A percentile compares a stretch with the other conserved stretches of the same genome.
phyloP scores from a whole-genome alignment of 2,329 filamentous ascomycete genomes.

The Colletotrichum euphorbiae region DNA sequence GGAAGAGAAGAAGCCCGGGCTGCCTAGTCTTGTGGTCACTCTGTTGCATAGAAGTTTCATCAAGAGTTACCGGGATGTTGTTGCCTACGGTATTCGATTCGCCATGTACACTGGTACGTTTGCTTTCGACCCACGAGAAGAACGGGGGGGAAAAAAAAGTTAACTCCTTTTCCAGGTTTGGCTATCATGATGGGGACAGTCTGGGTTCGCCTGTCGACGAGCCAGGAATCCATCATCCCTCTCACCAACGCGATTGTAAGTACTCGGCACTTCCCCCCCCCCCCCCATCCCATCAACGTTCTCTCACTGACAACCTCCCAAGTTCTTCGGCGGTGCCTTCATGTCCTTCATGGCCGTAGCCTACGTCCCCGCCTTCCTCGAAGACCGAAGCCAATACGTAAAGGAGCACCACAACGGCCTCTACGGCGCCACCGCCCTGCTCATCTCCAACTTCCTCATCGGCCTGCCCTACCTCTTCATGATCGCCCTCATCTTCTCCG shows the following conservation, averaged over 20 bases:
- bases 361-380: constrained; percentile 85
- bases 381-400: constrained; percentile 77
- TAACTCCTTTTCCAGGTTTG: constrained; percentile 57
- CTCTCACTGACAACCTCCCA: background rate
- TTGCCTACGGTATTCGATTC: constrained; percentile 85
- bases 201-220: constrained; percentile 77
- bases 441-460: constrained; percentile 84
- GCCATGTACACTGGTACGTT: constrained; percentile 73
- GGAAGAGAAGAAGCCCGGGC: constrained; percentile 55
- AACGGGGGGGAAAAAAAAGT: no score
- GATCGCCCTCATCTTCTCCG: constrained; percentile 80
- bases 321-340: constrained; percentile 77
- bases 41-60: constrained; percentile 83
- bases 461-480: constrained; percentile 85
- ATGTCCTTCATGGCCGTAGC: constrained; percentile 88
- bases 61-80: constrained; percentile 85
- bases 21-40: constrained; percentile 66
- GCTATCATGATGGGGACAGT: constrained; percentile 91
- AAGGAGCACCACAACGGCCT: constrained; percentile 87
- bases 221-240: constrained; percentile 80
- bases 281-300: no score
- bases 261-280: no score
- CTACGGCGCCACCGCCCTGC: constrained; percentile 78
- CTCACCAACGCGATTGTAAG: constrained; percentile 79
- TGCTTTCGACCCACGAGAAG: no score